These are phyloP conservation scores for Colletotrichum chrysophilum DNA, from an alignment of 2,329 filamentous ascomycete species.

Conservation along the genomic window DNA sequence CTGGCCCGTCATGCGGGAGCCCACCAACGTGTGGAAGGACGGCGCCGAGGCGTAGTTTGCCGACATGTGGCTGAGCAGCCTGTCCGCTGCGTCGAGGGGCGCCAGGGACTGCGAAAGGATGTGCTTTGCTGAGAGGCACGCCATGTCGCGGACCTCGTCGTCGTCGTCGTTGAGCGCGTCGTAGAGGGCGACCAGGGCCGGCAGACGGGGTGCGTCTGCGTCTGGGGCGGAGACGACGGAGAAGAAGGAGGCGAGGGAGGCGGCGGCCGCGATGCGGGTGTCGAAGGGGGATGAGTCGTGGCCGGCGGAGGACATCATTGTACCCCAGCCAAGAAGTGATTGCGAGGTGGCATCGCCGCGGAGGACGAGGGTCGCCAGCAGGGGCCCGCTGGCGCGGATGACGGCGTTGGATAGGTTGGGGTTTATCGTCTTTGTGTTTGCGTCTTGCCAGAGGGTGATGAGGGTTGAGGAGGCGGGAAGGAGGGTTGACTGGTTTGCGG, in stretches of 20 bases:
- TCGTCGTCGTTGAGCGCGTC: conserved; percentile 88
- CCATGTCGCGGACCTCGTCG: conserved; percentile 79
- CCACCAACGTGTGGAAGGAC: conserved; percentile 45
- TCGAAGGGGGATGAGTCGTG: conserved; percentile 60
- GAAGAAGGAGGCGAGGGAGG: conserved; percentile 60
- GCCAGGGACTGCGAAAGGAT: conserved; percentile 54
- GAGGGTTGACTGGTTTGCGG: conserved; percentile 21
- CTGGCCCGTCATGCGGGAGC: conserved; percentile 47
- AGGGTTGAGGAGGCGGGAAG: conserved; percentile 40
- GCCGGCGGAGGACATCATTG: conserved; percentile 43
- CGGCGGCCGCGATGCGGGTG: conserved; percentile 64
- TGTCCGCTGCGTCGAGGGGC: conserved; percentile 51
- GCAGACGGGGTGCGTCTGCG: conserved; percentile 46
- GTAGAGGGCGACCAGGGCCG: conserved; percentile 71
- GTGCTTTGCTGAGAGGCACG: conserved; percentile 53
- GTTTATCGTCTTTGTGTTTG: conserved; percentile 45
- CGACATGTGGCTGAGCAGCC: conserved; percentile 49
- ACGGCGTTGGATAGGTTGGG: conserved; percentile 56
- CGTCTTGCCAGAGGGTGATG: conserved; percentile 43
- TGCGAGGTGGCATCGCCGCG: conserved; percentile 13
- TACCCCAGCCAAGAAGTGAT: conserved; percentile 49
- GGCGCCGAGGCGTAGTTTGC: conserved; percentile 35
- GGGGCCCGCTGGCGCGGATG: conserved; percentile 50
- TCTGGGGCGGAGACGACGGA: conserved; percentile 28
- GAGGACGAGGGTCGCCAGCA: conserved; percentile 41